Evolutionary conservation across 1,139 yeast species (phyloP).

Genomic region (Blastobotrys elegans): DNA sequence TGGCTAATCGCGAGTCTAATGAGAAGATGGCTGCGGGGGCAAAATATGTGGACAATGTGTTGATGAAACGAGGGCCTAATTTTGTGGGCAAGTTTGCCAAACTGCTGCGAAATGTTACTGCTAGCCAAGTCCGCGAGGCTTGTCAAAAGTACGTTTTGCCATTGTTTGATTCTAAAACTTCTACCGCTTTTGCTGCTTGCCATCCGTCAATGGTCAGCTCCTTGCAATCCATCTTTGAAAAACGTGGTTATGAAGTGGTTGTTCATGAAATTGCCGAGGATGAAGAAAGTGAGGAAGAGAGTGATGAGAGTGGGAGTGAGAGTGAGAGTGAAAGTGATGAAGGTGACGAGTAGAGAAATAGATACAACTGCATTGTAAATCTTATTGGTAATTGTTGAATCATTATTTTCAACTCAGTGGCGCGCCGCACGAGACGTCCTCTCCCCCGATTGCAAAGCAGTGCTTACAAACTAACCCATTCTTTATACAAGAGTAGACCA

Average conservation of each 20-base stretch:
- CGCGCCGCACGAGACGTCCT: too few species aligned
- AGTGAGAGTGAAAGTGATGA: constrained; percentile 16
- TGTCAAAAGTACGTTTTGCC: constrained; percentile 48
- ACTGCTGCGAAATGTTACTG: constrained; percentile 40
- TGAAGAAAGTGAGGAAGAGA: constrained; percentile 30
- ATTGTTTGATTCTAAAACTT: constrained; percentile 51
- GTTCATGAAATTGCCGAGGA: constrained; percentile 44
- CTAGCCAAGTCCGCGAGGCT: constrained; percentile 51
- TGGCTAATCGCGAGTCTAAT: constrained; percentile 59
- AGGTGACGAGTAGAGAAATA: constrained; percentile 12
- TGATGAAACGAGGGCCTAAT: constrained; percentile 67
- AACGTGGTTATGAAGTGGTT: constrained; percentile 55
- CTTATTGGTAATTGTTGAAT: too few species aligned
- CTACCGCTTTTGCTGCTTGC: constrained; percentile 65
- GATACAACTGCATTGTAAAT: neutral
- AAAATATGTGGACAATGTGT: constrained; percentile 60
- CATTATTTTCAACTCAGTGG: too few species aligned
- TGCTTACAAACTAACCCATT: too few species aligned
- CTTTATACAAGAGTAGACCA: too few species aligned
- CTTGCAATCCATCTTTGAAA: constrained; percentile 45
- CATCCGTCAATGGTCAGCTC: constrained; percentile 59
- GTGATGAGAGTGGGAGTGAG: constrained; percentile 21
- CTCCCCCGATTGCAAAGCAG: too few species aligned
- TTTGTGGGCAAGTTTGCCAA: constrained; percentile 41
- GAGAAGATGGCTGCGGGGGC: constrained; percentile 57